Percentiles rank a stretch among this genome's conserved stretches.
Conservation (phyloP, 2,329 filamentous ascomycete genomes). For the Talaromyces amestolkiae region DNA sequence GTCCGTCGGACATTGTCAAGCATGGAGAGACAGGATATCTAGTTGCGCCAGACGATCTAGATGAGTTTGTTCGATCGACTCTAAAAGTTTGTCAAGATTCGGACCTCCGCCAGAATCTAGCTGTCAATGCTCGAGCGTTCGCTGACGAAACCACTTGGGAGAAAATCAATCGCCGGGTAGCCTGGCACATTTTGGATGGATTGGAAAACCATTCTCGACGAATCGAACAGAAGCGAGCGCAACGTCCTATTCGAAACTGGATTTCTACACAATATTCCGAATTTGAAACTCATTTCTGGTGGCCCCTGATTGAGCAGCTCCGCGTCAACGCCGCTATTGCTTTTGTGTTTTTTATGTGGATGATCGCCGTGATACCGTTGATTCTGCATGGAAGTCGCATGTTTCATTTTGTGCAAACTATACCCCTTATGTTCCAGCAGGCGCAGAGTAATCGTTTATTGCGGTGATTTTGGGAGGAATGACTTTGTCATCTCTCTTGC, state of each 20-base stretch:
- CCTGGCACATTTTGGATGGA: slow-evolving; percentile 59
- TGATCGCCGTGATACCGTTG: slow-evolving; percentile 38
- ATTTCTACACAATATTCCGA: slow-evolving; percentile 23
- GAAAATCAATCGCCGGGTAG: slow-evolving; percentile 68
- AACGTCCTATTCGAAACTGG: slow-evolving; percentile 25
- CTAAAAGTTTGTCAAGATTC: slow-evolving; percentile 50
- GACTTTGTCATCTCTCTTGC: background rate
- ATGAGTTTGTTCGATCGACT: slow-evolving; percentile 57
- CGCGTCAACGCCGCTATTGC: slow-evolving; percentile 31
- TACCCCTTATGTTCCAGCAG: slow-evolving; percentile 20
- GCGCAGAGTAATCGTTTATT: slow-evolving; percentile 19
- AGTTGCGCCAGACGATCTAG: slow-evolving; percentile 58
- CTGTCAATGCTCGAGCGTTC: slow-evolving; percentile 50
- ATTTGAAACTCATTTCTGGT: slow-evolving; percentile 20
- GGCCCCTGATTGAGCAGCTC: slow-evolving; percentile 28
- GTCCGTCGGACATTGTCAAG: slow-evolving; percentile 65
- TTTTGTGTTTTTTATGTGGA: slow-evolving; percentile 37
- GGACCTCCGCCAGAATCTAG: slow-evolving; percentile 48
- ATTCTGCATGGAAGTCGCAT: slow-evolving; percentile 35
- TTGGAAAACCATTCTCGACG: slow-evolving; percentile 33
- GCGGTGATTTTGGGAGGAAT: slow-evolving; percentile 1
- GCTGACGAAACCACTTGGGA: slow-evolving; percentile 68
- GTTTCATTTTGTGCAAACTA: slow-evolving; percentile 19
- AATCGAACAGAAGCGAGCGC: slow-evolving; percentile 11
- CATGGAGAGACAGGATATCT: slow-evolving; percentile 62